These are phyloP conservation scores for Dactylellina drechsleri DNA, from an alignment of 2,329 filamentous ascomycete genomes.

Conservation along the genomic window DNA sequence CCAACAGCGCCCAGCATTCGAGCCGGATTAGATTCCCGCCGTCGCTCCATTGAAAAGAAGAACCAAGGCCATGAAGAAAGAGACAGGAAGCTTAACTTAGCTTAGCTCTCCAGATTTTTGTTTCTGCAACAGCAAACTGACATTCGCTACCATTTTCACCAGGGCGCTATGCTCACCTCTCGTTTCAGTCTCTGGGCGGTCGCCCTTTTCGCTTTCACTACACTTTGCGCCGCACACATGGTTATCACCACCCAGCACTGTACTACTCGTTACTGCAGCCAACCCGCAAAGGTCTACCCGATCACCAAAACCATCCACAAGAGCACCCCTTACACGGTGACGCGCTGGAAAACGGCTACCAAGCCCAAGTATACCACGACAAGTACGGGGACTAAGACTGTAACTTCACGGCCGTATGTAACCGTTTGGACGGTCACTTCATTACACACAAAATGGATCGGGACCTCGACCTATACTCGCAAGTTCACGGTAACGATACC, in stretches of 20 bases:
- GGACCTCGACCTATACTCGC: constrained; percentile 14
- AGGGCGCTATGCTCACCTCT: constrained; percentile 16
- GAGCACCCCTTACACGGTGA: constrained; percentile 9
- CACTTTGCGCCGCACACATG: constrained; percentile 27
- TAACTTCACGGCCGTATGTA: neutral
- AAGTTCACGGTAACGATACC: constrained; percentile 1
- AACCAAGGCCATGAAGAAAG: neutral
- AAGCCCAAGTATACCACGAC: constrained; percentile 15
- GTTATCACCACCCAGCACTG: constrained; percentile 33
- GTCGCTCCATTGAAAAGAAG: constrained; percentile 6
- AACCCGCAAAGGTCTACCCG: constrained; percentile 5
- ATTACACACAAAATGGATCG: constrained; percentile 4
- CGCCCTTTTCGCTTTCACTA: constrained; percentile 31
- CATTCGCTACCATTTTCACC: constrained; percentile 15
- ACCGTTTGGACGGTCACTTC: constrained; percentile 8
- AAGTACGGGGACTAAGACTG: constrained; percentile 2
- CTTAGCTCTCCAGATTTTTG: constrained; percentile 7
- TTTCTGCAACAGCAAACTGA: constrained; percentile 7
- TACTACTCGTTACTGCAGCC: constrained; percentile 26
- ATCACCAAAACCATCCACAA: constrained; percentile 22
- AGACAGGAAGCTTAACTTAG: neutral
- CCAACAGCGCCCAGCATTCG: neutral
- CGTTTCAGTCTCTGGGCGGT: constrained; percentile 29
- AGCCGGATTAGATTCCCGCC: neutral
- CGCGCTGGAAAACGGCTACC: constrained; percentile 25